Evolutionary conservation across 1,139 yeast genomes (phyloP), one percentile per base, ranked within the genome.

Genomic region (Lodderomyces margitis): DNA sequence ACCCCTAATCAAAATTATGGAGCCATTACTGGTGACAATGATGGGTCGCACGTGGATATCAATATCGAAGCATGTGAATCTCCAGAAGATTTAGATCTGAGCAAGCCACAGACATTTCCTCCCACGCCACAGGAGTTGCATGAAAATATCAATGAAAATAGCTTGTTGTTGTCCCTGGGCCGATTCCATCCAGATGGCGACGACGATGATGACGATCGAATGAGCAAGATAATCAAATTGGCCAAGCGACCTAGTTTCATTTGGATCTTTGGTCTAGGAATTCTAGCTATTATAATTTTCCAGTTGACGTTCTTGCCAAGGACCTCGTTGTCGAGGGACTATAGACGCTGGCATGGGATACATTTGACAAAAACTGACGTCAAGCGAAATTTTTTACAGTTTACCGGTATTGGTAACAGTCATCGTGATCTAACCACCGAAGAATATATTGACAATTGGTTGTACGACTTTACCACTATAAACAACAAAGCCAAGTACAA

Each of bases 281-380:
- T 76, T 38, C 55, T 74, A 6, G 80, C 76, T 43, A 65, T 78
- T 36, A 63, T 80, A 10, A 68, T 80, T 3, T 78, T 85, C 52
- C 79, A 85, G 42, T 67, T 88, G 39, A 80, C 87, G 1, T 91
- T 91, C 57, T 68, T 89, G 21, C 97, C 97, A 1, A 65, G 97
- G 45, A 88, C 98, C 1, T 87, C 96, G 1, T 66, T 88, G 15
- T 80, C 86, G 41, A 70, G 97, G 48, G 98, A 91, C 60, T 80
- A 87, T 58, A 74, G 92, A 52, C 65, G 96, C 42, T 63, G 87
- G 54, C 88, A 88, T 60, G 80, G 82, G 17, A 74, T 83, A 21
- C 75, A 66, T 42, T 55, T 83, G 39, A 81, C 89, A 2, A 75
- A 74, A 46, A 71, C 78, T n/a, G 92, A 84, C 47, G 74, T 82